phyloP scores from a whole-genome alignment of 176 grass and related monocot genomes.

The Paspalum vaginatum region DNA sequence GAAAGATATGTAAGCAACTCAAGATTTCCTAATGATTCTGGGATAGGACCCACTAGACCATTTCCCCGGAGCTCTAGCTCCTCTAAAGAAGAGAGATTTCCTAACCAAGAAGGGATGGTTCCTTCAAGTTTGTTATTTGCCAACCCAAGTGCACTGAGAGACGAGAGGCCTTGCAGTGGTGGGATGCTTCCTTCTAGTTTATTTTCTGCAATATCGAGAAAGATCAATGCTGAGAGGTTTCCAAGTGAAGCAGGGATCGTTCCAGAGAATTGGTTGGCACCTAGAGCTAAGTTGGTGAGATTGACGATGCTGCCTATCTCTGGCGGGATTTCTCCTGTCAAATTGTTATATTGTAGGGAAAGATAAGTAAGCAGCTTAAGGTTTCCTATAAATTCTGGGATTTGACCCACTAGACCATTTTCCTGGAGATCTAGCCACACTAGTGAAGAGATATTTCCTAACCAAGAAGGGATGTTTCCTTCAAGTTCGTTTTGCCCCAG shows the following conservation, averaged over 20 bases:
- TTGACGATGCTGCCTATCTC: slow-evolving; percentile 19
- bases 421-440: neutral
- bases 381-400: slow-evolving; percentile 11
- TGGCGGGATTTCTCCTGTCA: slow-evolving; percentile 4
- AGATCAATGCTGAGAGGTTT: slow-evolving; percentile 4
- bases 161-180: neutral
- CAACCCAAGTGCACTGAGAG: neutral
- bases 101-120: neutral
- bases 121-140: neutral
- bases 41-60: neutral
- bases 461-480: neutral
- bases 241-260: slow-evolving; percentile 17
- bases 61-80: neutral
- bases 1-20: neutral
- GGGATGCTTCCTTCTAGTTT: slow-evolving; percentile 9
- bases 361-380: neutral
- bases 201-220: neutral
- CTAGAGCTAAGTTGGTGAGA: neutral
- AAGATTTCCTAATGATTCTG: slow-evolving; percentile 16
- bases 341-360: neutral
- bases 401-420: neutral
- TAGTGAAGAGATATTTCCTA: slow-evolving; percentile 10
- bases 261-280: neutral
- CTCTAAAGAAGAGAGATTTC: neutral
- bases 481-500: neutral